Evolutionary conservation across 2,329 filamentous ascomycete genomes (phyloP), one percentile per base, ranked within the genome.

Genomic region (Coccinonectria pachysandricola): DNA sequence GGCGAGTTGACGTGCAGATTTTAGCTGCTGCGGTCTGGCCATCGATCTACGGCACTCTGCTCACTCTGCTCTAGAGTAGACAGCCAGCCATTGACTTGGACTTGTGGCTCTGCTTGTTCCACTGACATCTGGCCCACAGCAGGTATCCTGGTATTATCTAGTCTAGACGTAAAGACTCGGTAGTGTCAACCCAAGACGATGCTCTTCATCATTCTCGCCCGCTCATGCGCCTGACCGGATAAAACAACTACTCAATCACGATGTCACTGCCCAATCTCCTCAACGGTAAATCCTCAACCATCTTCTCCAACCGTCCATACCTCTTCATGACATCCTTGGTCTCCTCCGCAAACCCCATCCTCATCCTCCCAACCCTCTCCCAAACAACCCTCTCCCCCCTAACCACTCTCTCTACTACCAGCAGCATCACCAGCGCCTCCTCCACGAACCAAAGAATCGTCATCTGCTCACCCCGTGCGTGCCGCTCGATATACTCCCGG

Each of bases 391-490:
- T 24, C 0, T 36, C 31, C 2, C 41, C 38, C 1, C 39, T 32
- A 2, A 38, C 28, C 1, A 41, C 42, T 22, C 43, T 38, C 34
- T 54, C 48, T 6, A 54, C 37, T 2, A 55, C 50, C 15, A 55
- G 35, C 4, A 55, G 34, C 50, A 55, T 44, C 11, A 54, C 43
- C 8, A 43, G 32, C 4, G 46, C 43, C 22, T 55, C 52, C 16
- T 54, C 52, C 11, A 53, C 42, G 23, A 54, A 54, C 52, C 52
- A 55, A 15, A 55, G 28, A 7, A 54, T 39, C 11, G 50, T 53
- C 49, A 55, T 54, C 27, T 53, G 50, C 35, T 55, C 48, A 6
- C 49, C 52, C 4, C 44, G 43, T 7, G 48, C 52, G 24, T 55
- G 52, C 1, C 41, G 39, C 27, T 51, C 48, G 11, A 55, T 42